Base-by-base conservation (phyloP, 2,329 filamentous ascomycete genomes). In the Aspergillus fumigatiaffinis region DNA sequence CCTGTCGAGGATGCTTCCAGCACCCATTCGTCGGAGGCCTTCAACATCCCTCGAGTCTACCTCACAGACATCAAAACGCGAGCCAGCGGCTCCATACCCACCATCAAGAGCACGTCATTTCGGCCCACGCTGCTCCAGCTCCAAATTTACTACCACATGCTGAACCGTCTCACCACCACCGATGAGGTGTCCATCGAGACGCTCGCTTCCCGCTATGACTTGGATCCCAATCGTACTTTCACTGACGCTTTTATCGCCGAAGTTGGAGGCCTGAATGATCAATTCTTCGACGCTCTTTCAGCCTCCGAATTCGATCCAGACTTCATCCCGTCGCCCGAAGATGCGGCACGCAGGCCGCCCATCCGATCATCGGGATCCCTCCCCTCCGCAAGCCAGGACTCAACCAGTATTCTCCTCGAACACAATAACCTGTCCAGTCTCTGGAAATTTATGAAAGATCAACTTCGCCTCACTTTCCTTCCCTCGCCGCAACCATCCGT, bases 11-110 rank as follows among this genome's bases (percentile, higher is more conserved):
- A 60, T 23, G 62, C 48, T 59, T 55, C 3, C 50, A 63, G 38
- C 20, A 50, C 23, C 41, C 41, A 66, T 52, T 50, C 56, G 1
- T 58, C 63, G 29, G 66, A 65, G n/a, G 58, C 66, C 5, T 65
- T 66, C 51, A 61, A 62, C 20, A 51, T 73, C 3, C 66, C 68
- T 2, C 71, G 77, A 54, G 73, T 88, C n/a, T 97, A 95, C 71
- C 78, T 99, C 51, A 87, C 87, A 0, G 94, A 99, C 66, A 85
- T 96, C 62, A 99, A 99, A 74, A 97, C 93, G 0, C 84, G 92
- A 50, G 71, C 62, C 4, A 84, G 82, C 3, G 78, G 76, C n/a
- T 82, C 80, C 2, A 69, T 90, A 2, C 90, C 92, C 1, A 80
- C 83, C 1, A 67, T 76, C 26, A 74, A 71, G 55, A 84, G 85